A percentile compares a stretch with the other conserved stretches of the same genome.
phyloP scores from a whole-genome alignment of 345 rosid genomes.

The Acer negundo region DNA sequence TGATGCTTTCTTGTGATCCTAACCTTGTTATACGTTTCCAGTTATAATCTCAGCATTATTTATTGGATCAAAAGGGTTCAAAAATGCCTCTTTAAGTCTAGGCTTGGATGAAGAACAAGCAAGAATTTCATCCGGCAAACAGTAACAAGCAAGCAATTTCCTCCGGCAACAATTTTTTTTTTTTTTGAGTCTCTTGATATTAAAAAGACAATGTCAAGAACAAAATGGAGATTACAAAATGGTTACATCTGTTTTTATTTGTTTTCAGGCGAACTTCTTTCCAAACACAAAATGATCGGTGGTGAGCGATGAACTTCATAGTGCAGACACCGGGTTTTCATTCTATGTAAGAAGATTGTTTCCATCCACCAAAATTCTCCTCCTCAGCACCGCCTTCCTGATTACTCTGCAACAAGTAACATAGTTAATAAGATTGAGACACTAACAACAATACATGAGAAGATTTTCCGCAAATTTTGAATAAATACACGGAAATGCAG shows the following conservation, averaged over 20 bases:
- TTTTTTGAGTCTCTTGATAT: background rate
- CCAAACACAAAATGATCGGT: background rate
- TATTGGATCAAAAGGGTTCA: background rate
- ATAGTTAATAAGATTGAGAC: background rate
- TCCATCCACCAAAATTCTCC: background rate
- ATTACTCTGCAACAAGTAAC: slow-evolving; percentile 5
- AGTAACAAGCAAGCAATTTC: background rate
- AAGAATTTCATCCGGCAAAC: background rate
- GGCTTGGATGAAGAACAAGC: background rate
- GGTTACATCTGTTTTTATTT: too few relatives aligned
- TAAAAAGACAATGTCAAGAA: background rate
- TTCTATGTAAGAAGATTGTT: background rate
- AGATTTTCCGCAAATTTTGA: background rate
- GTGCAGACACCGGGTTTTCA: background rate
- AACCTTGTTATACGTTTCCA: too few relatives aligned
- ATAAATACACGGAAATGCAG: background rate
- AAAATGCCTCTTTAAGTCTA: background rate
- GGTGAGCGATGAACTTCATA: too few relatives aligned
- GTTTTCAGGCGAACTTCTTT: background rate
- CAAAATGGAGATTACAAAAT: background rate
- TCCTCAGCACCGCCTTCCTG: background rate
- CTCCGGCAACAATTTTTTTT: too few relatives aligned
- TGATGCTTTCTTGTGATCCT: too few relatives aligned
- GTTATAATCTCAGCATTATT: background rate
- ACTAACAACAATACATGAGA: background rate